phyloP scores from a whole-genome alignment of 2,329 filamentous ascomycete species.

The Stemphylium lycopersici region DNA sequence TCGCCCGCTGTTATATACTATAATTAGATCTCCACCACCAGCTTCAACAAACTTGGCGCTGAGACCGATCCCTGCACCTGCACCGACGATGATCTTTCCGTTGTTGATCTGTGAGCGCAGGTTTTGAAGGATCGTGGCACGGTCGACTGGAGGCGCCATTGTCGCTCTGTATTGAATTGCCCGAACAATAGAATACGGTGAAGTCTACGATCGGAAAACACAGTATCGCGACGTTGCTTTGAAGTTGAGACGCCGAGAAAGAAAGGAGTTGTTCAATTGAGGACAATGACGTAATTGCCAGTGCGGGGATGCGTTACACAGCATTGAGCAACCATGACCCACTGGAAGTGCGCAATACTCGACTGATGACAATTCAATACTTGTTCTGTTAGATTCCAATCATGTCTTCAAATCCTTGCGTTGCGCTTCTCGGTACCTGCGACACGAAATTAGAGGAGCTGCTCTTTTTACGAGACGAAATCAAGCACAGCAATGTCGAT shows the following conservation, averaged over 20 bases:
- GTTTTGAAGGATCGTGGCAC: slow-evolving; percentile 60
- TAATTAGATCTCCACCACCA: slow-evolving; percentile 71
- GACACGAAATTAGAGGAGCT: slow-evolving; percentile 69
- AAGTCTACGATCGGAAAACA: neutral
- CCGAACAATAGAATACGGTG: neutral
- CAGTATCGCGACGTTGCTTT: neutral
- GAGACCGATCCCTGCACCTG: slow-evolving; percentile 71
- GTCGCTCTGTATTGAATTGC: neutral
- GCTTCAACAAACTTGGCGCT: slow-evolving; percentile 73
- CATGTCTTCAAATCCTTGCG: slow-evolving; percentile 31
- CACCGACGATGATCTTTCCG: slow-evolving; percentile 68
- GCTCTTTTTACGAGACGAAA: slow-evolving; percentile 58
- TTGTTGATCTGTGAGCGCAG: slow-evolving; percentile 62
- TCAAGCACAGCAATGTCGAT: slow-evolving; percentile 43
- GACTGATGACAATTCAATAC: neutral
- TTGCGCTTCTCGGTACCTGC: slow-evolving; percentile 66
- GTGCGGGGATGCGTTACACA: slow-evolving; percentile 3
- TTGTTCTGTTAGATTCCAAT: neutral
- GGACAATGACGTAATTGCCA: slow-evolving; percentile 18
- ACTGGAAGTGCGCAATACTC: neutral
- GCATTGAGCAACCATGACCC: neutral
- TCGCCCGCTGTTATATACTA: slow-evolving; percentile 74
- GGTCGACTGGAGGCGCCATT: slow-evolving; percentile 65
- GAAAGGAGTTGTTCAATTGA: neutral
- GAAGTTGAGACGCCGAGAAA: neutral